Percentiles rank a stretch among this genome's conserved stretches.
Conservation (phyloP, 2,329 filamentous ascomycete genomes). For the Sclerotinia subarctica region DNA sequence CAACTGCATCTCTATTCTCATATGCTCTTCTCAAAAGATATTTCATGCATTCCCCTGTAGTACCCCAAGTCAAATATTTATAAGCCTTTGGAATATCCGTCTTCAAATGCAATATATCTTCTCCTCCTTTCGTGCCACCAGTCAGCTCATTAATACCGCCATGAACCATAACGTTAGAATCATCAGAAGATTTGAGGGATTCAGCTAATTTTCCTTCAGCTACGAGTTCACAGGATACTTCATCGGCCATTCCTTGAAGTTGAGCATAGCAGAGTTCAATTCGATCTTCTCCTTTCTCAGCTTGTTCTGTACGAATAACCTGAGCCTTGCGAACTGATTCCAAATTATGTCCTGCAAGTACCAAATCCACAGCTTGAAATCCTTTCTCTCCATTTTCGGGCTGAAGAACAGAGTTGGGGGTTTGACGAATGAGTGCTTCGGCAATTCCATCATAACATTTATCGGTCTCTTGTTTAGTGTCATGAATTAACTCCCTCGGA, state of each 20-base stretch:
- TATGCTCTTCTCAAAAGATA: conserved; percentile 65
- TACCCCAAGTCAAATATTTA: conserved; percentile 69
- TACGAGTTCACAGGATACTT: conserved; percentile 67
- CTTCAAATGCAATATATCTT: conserved; percentile 30
- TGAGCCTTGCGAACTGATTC: conserved; percentile 62
- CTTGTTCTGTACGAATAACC: conserved; percentile 46
- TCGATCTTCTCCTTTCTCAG: conserved; percentile 40
- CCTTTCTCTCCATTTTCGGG: conserved; percentile 41
- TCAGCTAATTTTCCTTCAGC: conserved; percentile 32
- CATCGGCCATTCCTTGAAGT: conserved; percentile 93
- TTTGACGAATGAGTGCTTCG: conserved; percentile 60
- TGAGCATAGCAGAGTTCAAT: conserved; percentile 65
- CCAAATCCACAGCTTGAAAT: conserved; percentile 60
- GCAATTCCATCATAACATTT: conserved; percentile 69
- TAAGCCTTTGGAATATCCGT: conserved; percentile 55
- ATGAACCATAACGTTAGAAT: background rate
- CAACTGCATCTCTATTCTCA: conserved; percentile 70
- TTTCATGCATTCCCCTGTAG: conserved; percentile 76
- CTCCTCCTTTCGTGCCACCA: background rate
- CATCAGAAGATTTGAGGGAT: conserved; percentile 22
- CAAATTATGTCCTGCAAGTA: conserved; percentile 82
- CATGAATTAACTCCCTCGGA: conserved; percentile 66
- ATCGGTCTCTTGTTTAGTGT: conserved; percentile 70
- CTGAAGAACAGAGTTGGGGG: conserved; percentile 55
- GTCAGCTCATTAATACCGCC: background rate